A percentile compares a stretch with the other conserved stretches of the same genome.
These are phyloP conservation scores for Hansenula sp. DNA, from an alignment of 1,139 yeast species.

Conservation along the genomic window DNA sequence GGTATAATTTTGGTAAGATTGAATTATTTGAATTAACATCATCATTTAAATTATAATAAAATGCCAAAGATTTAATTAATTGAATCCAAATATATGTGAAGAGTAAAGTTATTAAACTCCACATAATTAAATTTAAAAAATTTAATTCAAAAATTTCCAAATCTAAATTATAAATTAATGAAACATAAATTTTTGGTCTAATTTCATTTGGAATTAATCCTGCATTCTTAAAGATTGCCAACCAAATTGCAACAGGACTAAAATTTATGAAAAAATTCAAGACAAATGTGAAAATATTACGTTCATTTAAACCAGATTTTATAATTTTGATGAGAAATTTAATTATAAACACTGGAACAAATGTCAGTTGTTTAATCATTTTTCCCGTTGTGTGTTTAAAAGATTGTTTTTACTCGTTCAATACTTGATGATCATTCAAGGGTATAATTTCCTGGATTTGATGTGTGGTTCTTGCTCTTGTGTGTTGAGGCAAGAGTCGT, in stretches of 20 bases:
- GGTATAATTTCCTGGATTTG: too few relatives aligned
- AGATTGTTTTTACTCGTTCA: too few relatives aligned
- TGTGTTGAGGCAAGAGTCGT: too few relatives aligned
- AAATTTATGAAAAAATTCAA: slow-evolving; percentile 47
- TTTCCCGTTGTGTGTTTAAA: background rate
- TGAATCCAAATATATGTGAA: slow-evolving; percentile 13
- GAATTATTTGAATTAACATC: background rate
- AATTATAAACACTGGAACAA: background rate
- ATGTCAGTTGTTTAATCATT: slow-evolving; percentile 1
- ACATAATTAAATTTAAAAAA: slow-evolving; percentile 16
- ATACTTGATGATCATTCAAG: too few relatives aligned
- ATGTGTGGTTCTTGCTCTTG: too few relatives aligned
- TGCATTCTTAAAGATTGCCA: slow-evolving; percentile 57
- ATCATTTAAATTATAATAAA: slow-evolving; percentile 6
- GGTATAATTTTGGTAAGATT: background rate
- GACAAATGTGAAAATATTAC: slow-evolving; percentile 34
- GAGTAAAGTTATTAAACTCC: slow-evolving; percentile 8
- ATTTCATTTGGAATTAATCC: slow-evolving; percentile 50
- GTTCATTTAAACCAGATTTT: slow-evolving; percentile 27
- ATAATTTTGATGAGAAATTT: slow-evolving; percentile 6
- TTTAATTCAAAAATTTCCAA: slow-evolving; percentile 29
- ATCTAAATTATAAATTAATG: slow-evolving; percentile 41
- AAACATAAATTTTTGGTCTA: slow-evolving; percentile 54
- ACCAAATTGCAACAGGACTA: slow-evolving; percentile 54
- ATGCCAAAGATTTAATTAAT: slow-evolving; percentile 6